These are phyloP conservation scores for Volvariella volvacea DNA, from an alignment of 1,284 basidiomycete species.

Conservation along the genomic window DNA sequence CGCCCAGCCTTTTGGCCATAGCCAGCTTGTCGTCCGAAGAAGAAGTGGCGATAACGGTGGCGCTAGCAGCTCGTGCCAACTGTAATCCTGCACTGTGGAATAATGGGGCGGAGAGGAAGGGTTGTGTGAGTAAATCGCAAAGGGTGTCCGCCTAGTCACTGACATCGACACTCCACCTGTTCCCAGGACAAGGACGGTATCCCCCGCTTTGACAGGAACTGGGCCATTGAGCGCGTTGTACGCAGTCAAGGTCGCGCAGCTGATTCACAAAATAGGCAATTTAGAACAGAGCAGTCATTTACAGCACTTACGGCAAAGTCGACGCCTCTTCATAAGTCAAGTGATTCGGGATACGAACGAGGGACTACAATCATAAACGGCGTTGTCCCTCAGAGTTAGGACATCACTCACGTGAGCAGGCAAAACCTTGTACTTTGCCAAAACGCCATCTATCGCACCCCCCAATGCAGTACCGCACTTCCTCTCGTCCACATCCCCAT, in stretches of 20 bases:
- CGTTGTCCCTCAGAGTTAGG: background rate
- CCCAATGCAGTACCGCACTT: slow-evolving; percentile 34
- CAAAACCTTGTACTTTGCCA: slow-evolving; percentile 47
- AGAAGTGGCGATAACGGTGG: slow-evolving; percentile 52
- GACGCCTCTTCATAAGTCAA: slow-evolving; percentile 46
- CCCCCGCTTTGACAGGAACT: slow-evolving; percentile 35
- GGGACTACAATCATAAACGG: slow-evolving; percentile 17
- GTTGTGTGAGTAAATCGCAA: background rate
- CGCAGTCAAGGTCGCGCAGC: slow-evolving; percentile 44
- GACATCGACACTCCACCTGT: slow-evolving; percentile 56
- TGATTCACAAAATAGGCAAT: slow-evolving; percentile 9
- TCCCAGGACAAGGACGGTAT: slow-evolving; percentile 47
- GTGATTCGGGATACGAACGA: slow-evolving; percentile 38
- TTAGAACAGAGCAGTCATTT: background rate
- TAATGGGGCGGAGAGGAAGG: slow-evolving; percentile 3
- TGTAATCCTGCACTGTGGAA: slow-evolving; percentile 39
- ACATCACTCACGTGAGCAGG: slow-evolving; percentile 30
- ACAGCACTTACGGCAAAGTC: slow-evolving; percentile 32
- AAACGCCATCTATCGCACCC: slow-evolving; percentile 44
- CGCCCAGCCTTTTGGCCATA: slow-evolving; percentile 38
- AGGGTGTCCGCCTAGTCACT: too few species aligned
- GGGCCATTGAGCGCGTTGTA: slow-evolving; percentile 41
- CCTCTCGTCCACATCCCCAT: slow-evolving; percentile 30
- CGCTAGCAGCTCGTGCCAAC: slow-evolving; percentile 50
- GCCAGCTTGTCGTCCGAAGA: slow-evolving; percentile 56